Evolutionary conservation across 345 rosid species (phyloP).

Genomic region (Heritiera littoralis): DNA sequence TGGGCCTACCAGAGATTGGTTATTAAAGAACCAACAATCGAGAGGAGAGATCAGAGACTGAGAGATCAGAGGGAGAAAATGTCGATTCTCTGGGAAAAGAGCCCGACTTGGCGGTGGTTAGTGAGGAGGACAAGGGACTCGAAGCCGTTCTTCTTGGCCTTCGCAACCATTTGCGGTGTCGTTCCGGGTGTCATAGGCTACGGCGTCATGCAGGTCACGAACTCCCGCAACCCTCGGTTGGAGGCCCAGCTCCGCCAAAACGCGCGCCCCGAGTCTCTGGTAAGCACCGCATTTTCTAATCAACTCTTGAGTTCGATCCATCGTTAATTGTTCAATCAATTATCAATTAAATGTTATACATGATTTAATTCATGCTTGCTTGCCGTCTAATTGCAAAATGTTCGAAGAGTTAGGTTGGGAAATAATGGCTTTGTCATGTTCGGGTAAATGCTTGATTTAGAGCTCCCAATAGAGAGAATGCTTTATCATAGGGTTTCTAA

Average conservation of each 20-base stretch:
- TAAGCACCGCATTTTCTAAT: slow-evolving; percentile 22
- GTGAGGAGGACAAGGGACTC: slow-evolving; percentile 80
- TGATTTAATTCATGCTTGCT: neutral
- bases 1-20: neutral
- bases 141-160: slow-evolving; percentile 80
- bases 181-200: slow-evolving; percentile 88
- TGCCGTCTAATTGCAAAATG: neutral
- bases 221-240: slow-evolving; percentile 66
- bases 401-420: neutral
- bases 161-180: slow-evolving; percentile 90
- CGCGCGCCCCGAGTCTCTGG: slow-evolving; percentile 81
- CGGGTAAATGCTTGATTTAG: neutral
- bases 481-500: neutral
- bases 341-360: neutral
- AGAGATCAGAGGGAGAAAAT: slow-evolving; percentile 24
- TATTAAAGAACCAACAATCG: neutral
- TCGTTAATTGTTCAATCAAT: neutral
- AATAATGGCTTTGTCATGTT: neutral
- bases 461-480: too few relatives aligned
- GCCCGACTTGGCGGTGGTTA: slow-evolving; percentile 76
- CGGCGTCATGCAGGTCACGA: slow-evolving; percentile 86
- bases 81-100: slow-evolving; percentile 73
- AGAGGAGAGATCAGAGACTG: neutral
- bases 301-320: neutral
- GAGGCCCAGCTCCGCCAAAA: slow-evolving; percentile 79